Percentiles rank a stretch among this genome's conserved stretches.
phyloP scores from a whole-genome alignment of 2,329 filamentous ascomycete genomes.

The Diaporthe vexans region DNA sequence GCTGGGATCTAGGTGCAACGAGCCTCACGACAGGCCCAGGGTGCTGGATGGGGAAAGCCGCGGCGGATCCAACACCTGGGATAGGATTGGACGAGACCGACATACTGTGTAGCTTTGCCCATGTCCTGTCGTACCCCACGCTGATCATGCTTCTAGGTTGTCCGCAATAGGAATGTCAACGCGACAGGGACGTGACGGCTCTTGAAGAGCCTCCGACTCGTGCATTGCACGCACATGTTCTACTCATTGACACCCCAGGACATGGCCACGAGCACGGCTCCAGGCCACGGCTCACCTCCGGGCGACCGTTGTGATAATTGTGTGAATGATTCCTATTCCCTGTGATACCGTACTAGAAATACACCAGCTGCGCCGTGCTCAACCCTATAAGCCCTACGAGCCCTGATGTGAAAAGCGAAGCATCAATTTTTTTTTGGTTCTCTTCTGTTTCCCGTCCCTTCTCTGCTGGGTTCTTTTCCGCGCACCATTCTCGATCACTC shows the following conservation, averaged over 20 bases:
- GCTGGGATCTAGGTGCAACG: not conserved
- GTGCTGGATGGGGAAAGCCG: not conserved
- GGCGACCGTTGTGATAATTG: not conserved
- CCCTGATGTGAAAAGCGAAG: constrained; percentile 37
- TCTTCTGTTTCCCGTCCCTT: not conserved
- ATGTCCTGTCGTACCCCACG: constrained; percentile 4
- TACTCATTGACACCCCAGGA: no score
- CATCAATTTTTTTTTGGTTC: constrained; percentile 23
- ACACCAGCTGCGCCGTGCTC: constrained; percentile 42
- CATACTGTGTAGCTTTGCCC: not conserved
- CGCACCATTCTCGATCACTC: constrained; percentile 1
- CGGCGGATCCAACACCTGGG: constrained; percentile 7
- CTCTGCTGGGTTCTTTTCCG: constrained; percentile 8
- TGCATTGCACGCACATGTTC: not conserved
- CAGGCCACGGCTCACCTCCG: not conserved
- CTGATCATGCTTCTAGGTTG: not conserved
- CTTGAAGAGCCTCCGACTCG: not conserved
- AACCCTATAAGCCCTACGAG: constrained; percentile 39
- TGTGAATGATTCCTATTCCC: constrained; percentile 39
- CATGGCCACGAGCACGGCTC: not conserved
- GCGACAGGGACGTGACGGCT: not conserved
- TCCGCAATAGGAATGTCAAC: constrained; percentile 24
- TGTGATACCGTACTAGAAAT: constrained; percentile 39
- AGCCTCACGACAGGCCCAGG: constrained; percentile 3
- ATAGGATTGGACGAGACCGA: not conserved